A percentile compares a stretch with the other conserved stretches of the same genome.
phyloP scores from a whole-genome alignment of 1,139 yeast genomes.

The Pichia sp. region DNA sequence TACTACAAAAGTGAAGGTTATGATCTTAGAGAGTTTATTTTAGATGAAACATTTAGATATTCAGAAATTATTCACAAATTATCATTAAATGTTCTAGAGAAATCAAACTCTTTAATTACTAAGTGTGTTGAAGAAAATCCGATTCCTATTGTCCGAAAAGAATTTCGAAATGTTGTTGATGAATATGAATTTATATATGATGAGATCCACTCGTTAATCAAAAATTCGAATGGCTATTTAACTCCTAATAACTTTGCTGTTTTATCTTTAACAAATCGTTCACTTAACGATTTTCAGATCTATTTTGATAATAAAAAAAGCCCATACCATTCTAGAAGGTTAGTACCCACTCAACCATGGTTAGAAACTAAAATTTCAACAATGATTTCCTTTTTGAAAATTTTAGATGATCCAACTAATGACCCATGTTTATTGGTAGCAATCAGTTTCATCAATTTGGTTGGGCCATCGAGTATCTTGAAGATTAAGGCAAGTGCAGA shows the following conservation, averaged over 20 bases:
- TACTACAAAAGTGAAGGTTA: slow-evolving; percentile 12
- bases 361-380: slow-evolving; percentile 42
- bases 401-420: slow-evolving; percentile 31
- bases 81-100: slow-evolving; percentile 33
- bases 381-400: slow-evolving; percentile 44
- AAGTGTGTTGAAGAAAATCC: slow-evolving; percentile 23
- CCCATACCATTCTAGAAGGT: slow-evolving; percentile 35
- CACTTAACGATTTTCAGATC: slow-evolving; percentile 39
- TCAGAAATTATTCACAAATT: slow-evolving; percentile 48
- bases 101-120: slow-evolving; percentile 12
- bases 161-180: slow-evolving; percentile 28
- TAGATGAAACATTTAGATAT: slow-evolving; percentile 51
- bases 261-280: slow-evolving; percentile 49
- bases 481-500: slow-evolving; percentile 21
- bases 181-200: slow-evolving; percentile 39
- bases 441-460: slow-evolving; percentile 26
- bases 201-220: slow-evolving; percentile 41
- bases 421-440: slow-evolving; percentile 32
- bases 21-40: slow-evolving; percentile 28
- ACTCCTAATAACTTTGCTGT: slow-evolving; percentile 49
- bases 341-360: slow-evolving; percentile 51
- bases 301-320: slow-evolving; percentile 36
- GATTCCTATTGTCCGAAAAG: slow-evolving; percentile 32
- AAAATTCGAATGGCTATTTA: slow-evolving; percentile 41
- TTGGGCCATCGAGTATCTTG: slow-evolving; percentile 29